Percentiles rank a stretch among this genome's conserved stretches.
These are phyloP conservation scores for Neurospora tetraspora DNA, from an alignment of 495 filamentous ascomycete species.

Conservation along the genomic window DNA sequence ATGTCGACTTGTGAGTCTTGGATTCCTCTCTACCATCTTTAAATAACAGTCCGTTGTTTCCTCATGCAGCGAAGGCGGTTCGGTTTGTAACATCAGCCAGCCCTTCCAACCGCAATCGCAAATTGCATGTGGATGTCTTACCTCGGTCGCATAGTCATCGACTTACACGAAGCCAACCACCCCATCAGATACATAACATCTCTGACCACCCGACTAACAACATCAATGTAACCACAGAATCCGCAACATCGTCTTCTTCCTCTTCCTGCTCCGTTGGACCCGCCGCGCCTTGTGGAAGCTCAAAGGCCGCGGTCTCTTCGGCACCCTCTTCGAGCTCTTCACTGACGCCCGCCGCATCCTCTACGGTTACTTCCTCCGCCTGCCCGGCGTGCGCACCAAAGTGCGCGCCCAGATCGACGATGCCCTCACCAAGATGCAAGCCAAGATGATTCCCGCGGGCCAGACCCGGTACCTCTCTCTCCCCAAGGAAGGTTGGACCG, in stretches of 20 bases:
- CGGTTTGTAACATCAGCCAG: background rate
- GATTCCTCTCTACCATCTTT: background rate
- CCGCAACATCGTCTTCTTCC: slow-evolving; percentile 79
- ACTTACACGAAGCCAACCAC: background rate
- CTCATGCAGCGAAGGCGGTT: background rate
- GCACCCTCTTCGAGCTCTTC: slow-evolving; percentile 66
- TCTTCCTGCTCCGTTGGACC: slow-evolving; percentile 80
- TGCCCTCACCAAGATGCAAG: slow-evolving; percentile 62
- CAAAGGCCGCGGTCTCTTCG: slow-evolving; percentile 78
- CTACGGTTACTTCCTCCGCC: slow-evolving; percentile 77
- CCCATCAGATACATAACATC: background rate
- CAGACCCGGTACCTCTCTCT: slow-evolving; percentile 65
- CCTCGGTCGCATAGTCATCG: background rate
- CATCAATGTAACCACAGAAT: slow-evolving; percentile 39
- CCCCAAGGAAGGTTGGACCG: slow-evolving; percentile 77
- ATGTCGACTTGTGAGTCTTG: slow-evolving; percentile 53
- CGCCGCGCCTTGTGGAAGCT: slow-evolving; percentile 73
- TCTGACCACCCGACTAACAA: slow-evolving; percentile 4
- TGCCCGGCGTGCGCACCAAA: slow-evolving; percentile 72
- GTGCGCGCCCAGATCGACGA: slow-evolving; percentile 75
- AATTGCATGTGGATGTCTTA: background rate
- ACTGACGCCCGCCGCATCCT: slow-evolving; percentile 54
- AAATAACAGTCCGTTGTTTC: background rate
- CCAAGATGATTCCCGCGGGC: slow-evolving; percentile 68
- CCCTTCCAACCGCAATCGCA: background rate